Evolutionary conservation across 176 grass and related monocot species (phyloP).

Genomic region (Pontederia paniculata): DNA sequence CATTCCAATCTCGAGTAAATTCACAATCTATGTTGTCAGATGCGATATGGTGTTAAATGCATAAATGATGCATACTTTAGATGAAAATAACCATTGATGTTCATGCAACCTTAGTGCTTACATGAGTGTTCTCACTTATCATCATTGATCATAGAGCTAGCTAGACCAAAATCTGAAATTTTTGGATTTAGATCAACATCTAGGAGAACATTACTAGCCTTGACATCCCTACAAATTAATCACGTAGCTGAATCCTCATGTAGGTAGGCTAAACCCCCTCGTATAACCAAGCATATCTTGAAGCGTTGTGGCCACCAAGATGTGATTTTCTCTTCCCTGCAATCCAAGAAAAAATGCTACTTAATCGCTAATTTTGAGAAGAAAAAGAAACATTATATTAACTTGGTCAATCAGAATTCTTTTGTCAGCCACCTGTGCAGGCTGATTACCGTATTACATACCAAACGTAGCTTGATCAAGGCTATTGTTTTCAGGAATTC

Average conservation of each 20-base stretch:
- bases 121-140: slow-evolving; percentile 40
- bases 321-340: slow-evolving; percentile 17
- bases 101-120: slow-evolving; percentile 34
- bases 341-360: not conserved
- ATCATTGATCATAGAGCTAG: slow-evolving; percentile 39
- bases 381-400: too few species aligned
- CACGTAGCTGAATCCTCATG: slow-evolving; percentile 27
- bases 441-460: too few species aligned
- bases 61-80: not conserved
- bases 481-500: slow-evolving; percentile 40
- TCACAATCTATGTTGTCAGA: too few species aligned
- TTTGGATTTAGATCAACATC: slow-evolving; percentile 36
- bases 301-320: slow-evolving; percentile 34
- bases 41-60: too few species aligned
- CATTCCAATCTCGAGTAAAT: too few species aligned
- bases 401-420: not conserved
- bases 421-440: not conserved
- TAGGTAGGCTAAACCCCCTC: slow-evolving; percentile 33
- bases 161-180: slow-evolving; percentile 46
- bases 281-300: slow-evolving; percentile 27
- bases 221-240: slow-evolving; percentile 23
- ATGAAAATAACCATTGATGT: slow-evolving; percentile 8
- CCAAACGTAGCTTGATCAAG: slow-evolving; percentile 35
- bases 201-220: slow-evolving; percentile 24
- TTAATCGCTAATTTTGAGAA: too few species aligned